Base-by-base conservation (phyloP, 2,329 filamentous ascomycete species). In the Beauveria medogensis region DNA sequence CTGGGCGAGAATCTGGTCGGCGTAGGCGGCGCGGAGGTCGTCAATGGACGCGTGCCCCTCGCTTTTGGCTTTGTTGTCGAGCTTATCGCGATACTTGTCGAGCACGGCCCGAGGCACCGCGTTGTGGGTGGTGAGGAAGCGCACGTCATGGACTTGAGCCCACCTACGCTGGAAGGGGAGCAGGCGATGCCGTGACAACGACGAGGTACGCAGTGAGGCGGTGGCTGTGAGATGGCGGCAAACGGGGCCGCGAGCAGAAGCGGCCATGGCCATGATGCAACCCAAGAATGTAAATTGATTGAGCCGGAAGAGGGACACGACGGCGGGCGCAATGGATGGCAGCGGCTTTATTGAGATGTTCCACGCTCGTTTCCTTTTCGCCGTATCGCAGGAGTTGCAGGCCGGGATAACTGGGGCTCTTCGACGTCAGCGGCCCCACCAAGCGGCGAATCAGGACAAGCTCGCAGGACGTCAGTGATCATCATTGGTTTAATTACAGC, bases 141-240 rank as follows among this genome's bases (percentile, higher is more conserved):
- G 91, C 53, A 96, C 87, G 74, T 97, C 91, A 74, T 95, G 91
- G 34, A 97, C 92, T 69, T 91, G 91, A 2, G 93, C 93, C 89
- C 91, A 95, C 72, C 92, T 86, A 60, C 88, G 85, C 74, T 97
- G 93, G 66, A 77, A 72, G 60, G 71, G 66, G 59, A 69, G 68
- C 64, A 70, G 71, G 30, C 71, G 30, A 12, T 66, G 12, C 69
- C 64, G 58, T 37, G 14, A 37, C 22, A 18, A 28, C 20, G 12
- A 22, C 14, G 50, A 14, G 9, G n/a, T 12, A 9, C 71, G 73
- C 50, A 71, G 57, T 14, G n/a, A 12, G 24, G 72, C 70, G 61
- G 68, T 68, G 66, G 67, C 67, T 60, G 71, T 65, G 37, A 83
- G 67, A 62, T 79, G 75, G 44, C 82, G 81, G 44, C 86, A 73